Base-by-base conservation (phyloP, 202 grass and related monocot species). In the Panicum hallii region DNA sequence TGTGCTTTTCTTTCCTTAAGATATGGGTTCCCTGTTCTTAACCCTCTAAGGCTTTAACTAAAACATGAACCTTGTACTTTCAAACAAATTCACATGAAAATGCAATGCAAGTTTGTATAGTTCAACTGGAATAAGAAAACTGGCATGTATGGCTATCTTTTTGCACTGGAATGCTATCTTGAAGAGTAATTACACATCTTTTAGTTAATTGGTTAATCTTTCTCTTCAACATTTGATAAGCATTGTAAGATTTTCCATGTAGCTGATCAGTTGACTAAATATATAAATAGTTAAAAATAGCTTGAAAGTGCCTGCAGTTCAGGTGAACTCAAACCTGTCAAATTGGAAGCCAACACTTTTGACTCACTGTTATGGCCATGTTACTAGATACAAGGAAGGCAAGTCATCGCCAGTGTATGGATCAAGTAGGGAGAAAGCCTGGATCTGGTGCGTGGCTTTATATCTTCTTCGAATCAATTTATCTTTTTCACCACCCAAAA, bases 161-260 rank as follows among this genome's bases (percentile, higher is more conserved):
- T 55, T 83, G 6, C 47, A 66, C n/a, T 49, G 46, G 12, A 79
- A 20, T 55, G 63, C 19, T 16, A 63, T 88, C 20, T 70, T 73
- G 60, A 74, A 7, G 20, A 79, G 14, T 64, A 49, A 70, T 43
- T 75, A 71, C 8, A 62, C 30, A 22, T 55, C 4, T 53, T 43
- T 79, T 74, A 23, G 30, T 75, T 80, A n/a, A 84, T 68, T 67
- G 44, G 5, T 75, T 80, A 32, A 84, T 47, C 16, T 43, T 68
- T 47, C 66, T 67, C 60, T 79, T 80, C 20, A 84, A 48, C 13
- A 46, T 84, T 73, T 79, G 78, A 82, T 85, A 34, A 46, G 26
- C 36, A 34, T 75, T 60, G 63, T 82, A 57, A 12, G 15, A 43
- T 54, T 65, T 77, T 70, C 15, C 15, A 55, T 77, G 41, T 63